These are phyloP conservation scores for Amanita thiersii DNA, from an alignment of 768 basidiomycete genomes.

Conservation along the genomic window DNA sequence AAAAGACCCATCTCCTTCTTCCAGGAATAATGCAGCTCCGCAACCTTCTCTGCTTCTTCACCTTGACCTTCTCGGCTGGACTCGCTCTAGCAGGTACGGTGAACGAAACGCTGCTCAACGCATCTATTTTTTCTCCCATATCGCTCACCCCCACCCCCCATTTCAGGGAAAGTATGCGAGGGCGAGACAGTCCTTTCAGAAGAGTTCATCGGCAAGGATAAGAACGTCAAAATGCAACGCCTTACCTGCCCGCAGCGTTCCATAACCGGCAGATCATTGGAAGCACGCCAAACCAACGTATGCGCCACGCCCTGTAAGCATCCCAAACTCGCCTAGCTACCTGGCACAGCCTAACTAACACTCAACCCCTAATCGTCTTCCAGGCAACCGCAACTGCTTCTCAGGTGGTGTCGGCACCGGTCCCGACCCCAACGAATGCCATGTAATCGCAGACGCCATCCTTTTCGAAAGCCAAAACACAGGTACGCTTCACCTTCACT, in stretches of 20 bases:
- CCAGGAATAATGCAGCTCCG: background rate
- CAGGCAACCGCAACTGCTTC: constrained; percentile 38
- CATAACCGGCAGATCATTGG: constrained; percentile 10
- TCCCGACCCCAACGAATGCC: constrained; percentile 38
- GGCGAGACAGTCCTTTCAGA: constrained; percentile 14
- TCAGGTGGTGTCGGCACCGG: constrained; percentile 39
- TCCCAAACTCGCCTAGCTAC: background rate
- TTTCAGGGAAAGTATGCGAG: too few species aligned
- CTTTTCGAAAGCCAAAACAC: constrained; percentile 37
- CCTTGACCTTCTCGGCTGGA: background rate
- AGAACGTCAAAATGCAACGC: constrained; percentile 30
- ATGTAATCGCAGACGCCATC: constrained; percentile 41
- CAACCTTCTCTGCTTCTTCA: background rate
- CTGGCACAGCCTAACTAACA: background rate
- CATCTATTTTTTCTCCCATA: too few species aligned
- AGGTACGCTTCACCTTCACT: constrained; percentile 16
- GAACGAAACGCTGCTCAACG: too few species aligned
- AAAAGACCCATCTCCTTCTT: background rate
- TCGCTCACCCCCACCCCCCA: too few species aligned
- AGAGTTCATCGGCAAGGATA: constrained; percentile 30
- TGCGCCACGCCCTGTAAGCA: constrained; percentile 32
- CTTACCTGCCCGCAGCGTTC: constrained; percentile 23
- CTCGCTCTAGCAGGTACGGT: background rate
- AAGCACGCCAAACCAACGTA: constrained; percentile 27
- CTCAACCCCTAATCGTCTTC: too few species aligned